These are phyloP conservation scores for Pyricularia sp. DNA, from an alignment of 2,329 filamentous ascomycete genomes.

Conservation along the genomic window DNA sequence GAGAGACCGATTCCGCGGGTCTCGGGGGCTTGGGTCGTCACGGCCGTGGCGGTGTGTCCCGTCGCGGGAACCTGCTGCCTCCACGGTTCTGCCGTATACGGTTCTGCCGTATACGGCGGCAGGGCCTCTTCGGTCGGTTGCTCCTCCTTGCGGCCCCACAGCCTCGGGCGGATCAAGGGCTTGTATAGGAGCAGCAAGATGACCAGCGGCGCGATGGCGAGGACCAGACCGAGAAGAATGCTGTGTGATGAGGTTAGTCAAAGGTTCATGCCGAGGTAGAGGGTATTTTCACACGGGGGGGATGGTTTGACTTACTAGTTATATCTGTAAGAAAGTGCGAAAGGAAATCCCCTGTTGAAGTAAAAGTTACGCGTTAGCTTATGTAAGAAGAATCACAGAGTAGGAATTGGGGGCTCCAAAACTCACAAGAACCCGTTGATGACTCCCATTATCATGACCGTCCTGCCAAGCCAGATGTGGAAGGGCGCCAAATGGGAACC, in stretches of 20 bases:
- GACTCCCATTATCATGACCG: conserved; percentile 38
- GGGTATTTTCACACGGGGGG: too few relatives aligned
- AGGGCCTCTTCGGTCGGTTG: conserved; percentile 2
- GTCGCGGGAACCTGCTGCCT: conserved; percentile 6
- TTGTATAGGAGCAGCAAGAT: conserved; percentile 22
- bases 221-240: conserved; percentile 32
- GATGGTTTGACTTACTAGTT: background rate
- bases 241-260: conserved; percentile 16
- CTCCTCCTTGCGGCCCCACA: conserved; percentile 6
- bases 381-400: conserved; percentile 2
- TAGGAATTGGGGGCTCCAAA: background rate
- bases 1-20: background rate
- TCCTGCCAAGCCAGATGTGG: conserved; percentile 45
- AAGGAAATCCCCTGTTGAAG: conserved; percentile 36
- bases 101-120: conserved; percentile 6
- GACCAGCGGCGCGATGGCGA: conserved; percentile 28
- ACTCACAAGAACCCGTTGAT: conserved; percentile 44
- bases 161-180: conserved; percentile 17
- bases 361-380: background rate
- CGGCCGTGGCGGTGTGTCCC: background rate
- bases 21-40: background rate
- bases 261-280: background rate
- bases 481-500: conserved; percentile 22
- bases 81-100: conserved; percentile 8
- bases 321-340: conserved; percentile 36